Base-by-base conservation (phyloP, 164 flowering plant species). In the Protea cynaroides region DNA sequence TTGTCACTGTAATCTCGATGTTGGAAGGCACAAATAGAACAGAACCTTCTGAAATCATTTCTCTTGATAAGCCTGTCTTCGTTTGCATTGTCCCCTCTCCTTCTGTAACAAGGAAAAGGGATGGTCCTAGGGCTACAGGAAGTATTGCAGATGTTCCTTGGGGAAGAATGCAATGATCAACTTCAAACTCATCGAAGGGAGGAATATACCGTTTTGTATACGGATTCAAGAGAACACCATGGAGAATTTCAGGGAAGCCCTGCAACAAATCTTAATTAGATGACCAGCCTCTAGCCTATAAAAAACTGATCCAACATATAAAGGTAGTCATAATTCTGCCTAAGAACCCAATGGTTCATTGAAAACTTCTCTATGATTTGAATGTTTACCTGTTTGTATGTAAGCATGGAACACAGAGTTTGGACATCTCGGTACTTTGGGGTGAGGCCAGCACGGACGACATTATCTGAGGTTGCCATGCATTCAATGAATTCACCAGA, bases 141-240 rank as follows among this genome's bases (percentile, higher is more conserved):
- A 94, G 83, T 9, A 64, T 74, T 24, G 81, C 65, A 1, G 89
- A 79, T 44, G 71, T 70, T 7, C 78, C 86, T 1, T 50, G 38
- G 0, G 95, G 86, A 54, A 94, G 84, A 58, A 64, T 50, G 62
- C 92, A 94, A 1, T 60, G 73, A 56, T 94, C 99, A 19, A 94
- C 89, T 80, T 94, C 99, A 67, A 94, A 94, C 69, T 94, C 99
- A 58, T 91, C 90, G 29, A 88, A 89, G 6, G 96, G 96, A 1
- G 97, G 97, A 9, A 59, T 68, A 76, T 90, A 94, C 71, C 80
- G 86, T 43, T 58, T 86, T 13, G 72, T 80, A 53, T 82, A 84
- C 24, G 78, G 73, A 64, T 79, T 80, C 25, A 84, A 12, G 10
- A 78, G 66, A 64, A 76, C 74, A 47, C 99, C 99, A 58, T 62